These are phyloP conservation scores for Biscogniauxia marginata DNA, from an alignment of 2,329 filamentous ascomycete species.

Conservation along the genomic window DNA sequence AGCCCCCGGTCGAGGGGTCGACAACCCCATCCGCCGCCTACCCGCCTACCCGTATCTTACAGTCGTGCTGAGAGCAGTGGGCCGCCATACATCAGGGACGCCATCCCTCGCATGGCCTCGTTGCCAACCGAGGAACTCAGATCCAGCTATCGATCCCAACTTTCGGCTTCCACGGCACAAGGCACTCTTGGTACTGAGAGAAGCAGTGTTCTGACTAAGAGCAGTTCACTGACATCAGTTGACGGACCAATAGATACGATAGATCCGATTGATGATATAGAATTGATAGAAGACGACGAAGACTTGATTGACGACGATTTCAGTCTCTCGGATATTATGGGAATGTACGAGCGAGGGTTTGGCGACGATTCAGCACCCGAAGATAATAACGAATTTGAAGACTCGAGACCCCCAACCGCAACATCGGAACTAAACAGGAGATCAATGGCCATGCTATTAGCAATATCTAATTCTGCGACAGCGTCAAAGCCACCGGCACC, in stretches of 20 bases:
- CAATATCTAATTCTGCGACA: constrained; percentile 37
- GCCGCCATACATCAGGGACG: constrained; percentile 35
- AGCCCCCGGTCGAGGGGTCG: constrained; percentile 24
- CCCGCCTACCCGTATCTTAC: constrained; percentile 32
- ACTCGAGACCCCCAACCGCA: constrained; percentile 38
- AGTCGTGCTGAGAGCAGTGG: constrained; percentile 38
- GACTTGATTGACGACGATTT: constrained; percentile 51
- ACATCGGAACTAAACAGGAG: constrained; percentile 39
- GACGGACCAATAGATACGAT: constrained; percentile 42
- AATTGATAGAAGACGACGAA: neutral
- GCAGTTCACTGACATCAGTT: constrained; percentile 70
- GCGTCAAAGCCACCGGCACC: neutral
- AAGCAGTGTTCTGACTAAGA: constrained; percentile 78
- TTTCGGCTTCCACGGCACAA: constrained; percentile 52
- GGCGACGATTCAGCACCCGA: constrained; percentile 49
- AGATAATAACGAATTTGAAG: constrained; percentile 38
- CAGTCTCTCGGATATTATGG: constrained; percentile 68
- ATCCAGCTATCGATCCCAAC: constrained; percentile 56
- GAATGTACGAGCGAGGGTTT: constrained; percentile 66
- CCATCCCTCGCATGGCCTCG: constrained; percentile 43
- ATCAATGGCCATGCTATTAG: constrained; percentile 40
- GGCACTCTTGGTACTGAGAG: constrained; percentile 72
- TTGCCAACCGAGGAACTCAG: constrained; percentile 51
- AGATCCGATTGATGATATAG: neutral
- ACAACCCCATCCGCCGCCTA: constrained; percentile 23